Conservation (phyloP, 306 rosid genomes). For the Ormosia emarginata region DNA sequence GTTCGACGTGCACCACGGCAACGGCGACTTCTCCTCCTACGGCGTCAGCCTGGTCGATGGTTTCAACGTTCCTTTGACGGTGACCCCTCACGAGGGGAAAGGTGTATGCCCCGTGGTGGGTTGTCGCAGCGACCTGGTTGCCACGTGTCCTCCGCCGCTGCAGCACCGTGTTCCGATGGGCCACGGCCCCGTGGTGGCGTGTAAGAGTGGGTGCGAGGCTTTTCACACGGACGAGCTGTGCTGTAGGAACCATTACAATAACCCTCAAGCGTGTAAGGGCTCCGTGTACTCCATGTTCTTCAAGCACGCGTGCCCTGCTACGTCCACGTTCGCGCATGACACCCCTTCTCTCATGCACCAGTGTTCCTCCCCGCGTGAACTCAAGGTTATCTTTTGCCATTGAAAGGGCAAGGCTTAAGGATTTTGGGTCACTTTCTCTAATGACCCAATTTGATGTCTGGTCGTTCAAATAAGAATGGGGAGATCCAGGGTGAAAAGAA, state of each 20-base stretch:
- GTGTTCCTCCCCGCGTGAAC: constrained; percentile 89
- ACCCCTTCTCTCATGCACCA: constrained; percentile 72
- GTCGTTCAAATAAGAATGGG: not conserved
- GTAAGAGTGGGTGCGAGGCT: constrained; percentile 95
- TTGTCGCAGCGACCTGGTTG: constrained; percentile 53
- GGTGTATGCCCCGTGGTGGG: constrained; percentile 89
- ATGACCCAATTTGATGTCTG: not conserved
- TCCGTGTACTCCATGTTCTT: constrained; percentile 57
- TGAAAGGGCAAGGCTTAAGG: not conserved
- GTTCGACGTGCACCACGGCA: constrained; percentile 67
- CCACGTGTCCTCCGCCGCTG: constrained; percentile 58
- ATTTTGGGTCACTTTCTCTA: constrained; percentile 1
- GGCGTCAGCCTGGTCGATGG: constrained; percentile 94
- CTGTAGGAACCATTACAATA: constrained; percentile 70
- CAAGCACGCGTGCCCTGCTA: constrained; percentile 71
- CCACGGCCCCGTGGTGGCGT: constrained; percentile 57
- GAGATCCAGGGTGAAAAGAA: not conserved
- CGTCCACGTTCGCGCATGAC: constrained; percentile 74
- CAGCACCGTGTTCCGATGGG: constrained; percentile 42
- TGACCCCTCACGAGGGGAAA: constrained; percentile 86
- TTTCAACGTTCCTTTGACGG: constrained; percentile 67
- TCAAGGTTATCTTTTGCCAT: constrained; percentile 90
- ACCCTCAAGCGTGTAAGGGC: constrained; percentile 48
- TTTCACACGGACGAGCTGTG: constrained; percentile 60
- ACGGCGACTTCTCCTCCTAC: constrained; percentile 62